A percentile compares a stretch with the other conserved stretches of the same genome.
These are phyloP conservation scores for Wickerhamiella alocasiicola DNA, from an alignment of 805 yeast species.

Conservation along the genomic window DNA sequence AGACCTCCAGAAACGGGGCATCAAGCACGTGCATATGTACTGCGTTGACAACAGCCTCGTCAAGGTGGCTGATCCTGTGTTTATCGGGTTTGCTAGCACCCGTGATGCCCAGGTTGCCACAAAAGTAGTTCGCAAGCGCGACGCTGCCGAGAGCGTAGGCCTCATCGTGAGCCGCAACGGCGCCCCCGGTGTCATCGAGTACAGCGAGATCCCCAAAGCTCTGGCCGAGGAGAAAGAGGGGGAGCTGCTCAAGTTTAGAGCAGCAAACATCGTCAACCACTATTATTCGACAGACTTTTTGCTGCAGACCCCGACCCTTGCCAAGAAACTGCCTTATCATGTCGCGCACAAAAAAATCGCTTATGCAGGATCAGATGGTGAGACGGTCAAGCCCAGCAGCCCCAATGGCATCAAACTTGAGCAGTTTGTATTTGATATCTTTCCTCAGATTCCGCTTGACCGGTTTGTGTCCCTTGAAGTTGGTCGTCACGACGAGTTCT, in stretches of 20 bases:
- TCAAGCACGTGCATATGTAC: slow-evolving; percentile 88
- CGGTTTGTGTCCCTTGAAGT: slow-evolving; percentile 91
- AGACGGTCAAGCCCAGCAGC: slow-evolving; percentile 45
- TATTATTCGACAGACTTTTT: slow-evolving; percentile 79
- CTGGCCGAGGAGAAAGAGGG: slow-evolving; percentile 56
- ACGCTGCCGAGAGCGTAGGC: slow-evolving; percentile 82
- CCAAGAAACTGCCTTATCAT: slow-evolving; percentile 74
- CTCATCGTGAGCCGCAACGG: slow-evolving; percentile 53
- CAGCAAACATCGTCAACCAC: slow-evolving; percentile 96
- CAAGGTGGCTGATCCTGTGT: slow-evolving; percentile 83
- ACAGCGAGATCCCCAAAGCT: slow-evolving; percentile 73
- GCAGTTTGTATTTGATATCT: slow-evolving; percentile 94
- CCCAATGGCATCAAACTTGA: slow-evolving; percentile 92
- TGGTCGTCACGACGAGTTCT: slow-evolving; percentile 69
- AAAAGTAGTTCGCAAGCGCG: slow-evolving; percentile 87
- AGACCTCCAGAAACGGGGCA: slow-evolving; percentile 54
- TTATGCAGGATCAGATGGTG: slow-evolving; percentile 36
- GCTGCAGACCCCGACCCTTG: slow-evolving; percentile 41
- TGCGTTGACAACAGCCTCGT: slow-evolving; percentile 93
- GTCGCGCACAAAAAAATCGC: slow-evolving; percentile 86
- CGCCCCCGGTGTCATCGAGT: slow-evolving; percentile 85
- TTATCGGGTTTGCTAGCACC: slow-evolving; percentile 69
- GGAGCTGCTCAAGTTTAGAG: slow-evolving; percentile 57
- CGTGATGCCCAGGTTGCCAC: slow-evolving; percentile 68
- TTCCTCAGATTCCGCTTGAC: slow-evolving; percentile 56